Conservation (phyloP, 257 asterid genomes). For the Cinchona pubescens region DNA sequence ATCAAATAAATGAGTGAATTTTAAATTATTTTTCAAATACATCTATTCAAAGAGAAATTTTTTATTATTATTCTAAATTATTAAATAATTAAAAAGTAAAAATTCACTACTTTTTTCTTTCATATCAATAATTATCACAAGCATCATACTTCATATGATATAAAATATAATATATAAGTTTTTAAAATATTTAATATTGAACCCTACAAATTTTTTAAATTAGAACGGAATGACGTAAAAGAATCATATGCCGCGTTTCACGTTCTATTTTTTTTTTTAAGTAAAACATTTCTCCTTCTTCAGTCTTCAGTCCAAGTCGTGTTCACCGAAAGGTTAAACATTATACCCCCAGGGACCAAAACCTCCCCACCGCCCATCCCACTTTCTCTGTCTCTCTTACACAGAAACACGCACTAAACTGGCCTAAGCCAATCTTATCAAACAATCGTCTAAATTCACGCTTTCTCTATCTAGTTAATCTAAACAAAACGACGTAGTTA, state of each 20-base stretch:
- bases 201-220: too few relatives aligned
- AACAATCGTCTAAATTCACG: constrained; percentile 20
- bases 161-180: too few relatives aligned
- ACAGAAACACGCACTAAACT: constrained; percentile 5
- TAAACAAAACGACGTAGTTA: constrained; percentile 27
- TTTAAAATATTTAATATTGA: too few relatives aligned
- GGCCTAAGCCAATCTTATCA: constrained; percentile 29
- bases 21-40: too few relatives aligned
- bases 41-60: too few relatives aligned
- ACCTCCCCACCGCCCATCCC: background rate
- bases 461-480: constrained; percentile 14
- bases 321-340: constrained; percentile 3
- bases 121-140: too few relatives aligned
- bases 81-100: too few relatives aligned
- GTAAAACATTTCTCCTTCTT: background rate
- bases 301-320: constrained; percentile 18
- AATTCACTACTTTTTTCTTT: too few relatives aligned
- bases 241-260: constrained; percentile 21
- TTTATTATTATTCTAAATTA: too few relatives aligned
- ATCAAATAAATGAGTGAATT: too few relatives aligned
- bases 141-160: too few relatives aligned
- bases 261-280: constrained; percentile 16
- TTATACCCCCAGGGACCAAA: background rate
- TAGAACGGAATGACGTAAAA: too few relatives aligned
- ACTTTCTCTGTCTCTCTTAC: constrained; percentile 11